Percentiles rank a stretch among this genome's conserved stretches.
These are phyloP conservation scores for Kwoniella heveanensis DNA, from an alignment of 768 basidiomycete species.

Conservation along the genomic window DNA sequence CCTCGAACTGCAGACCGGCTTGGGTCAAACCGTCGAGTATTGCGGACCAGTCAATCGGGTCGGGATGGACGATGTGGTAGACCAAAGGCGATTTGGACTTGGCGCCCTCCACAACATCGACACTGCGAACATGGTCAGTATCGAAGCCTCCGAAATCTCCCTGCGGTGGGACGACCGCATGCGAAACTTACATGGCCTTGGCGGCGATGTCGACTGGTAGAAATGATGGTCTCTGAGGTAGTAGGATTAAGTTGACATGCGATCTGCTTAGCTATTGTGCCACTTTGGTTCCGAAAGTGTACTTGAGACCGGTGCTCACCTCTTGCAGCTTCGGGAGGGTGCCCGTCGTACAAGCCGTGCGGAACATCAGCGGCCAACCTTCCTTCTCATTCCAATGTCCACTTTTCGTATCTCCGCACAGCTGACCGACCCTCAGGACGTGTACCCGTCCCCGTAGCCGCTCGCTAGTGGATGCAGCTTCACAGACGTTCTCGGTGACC, in stretches of 20 bases:
- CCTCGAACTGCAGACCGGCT: conserved; percentile 58
- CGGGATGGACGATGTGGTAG: conserved; percentile 58
- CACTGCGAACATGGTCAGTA: conserved; percentile 19
- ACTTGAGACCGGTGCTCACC: conserved; percentile 24
- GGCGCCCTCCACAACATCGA: conserved; percentile 55
- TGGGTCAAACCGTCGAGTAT: conserved; percentile 57
- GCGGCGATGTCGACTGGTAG: conserved; percentile 63
- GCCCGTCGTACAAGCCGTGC: conserved; percentile 45
- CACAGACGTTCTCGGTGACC: conserved; percentile 52
- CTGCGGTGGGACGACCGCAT: no score
- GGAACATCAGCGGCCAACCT: conserved; percentile 54
- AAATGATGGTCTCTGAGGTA: conserved; percentile 59
- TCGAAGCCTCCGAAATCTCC: no score
- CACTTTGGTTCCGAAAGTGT: no score
- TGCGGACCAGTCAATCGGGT: conserved; percentile 56
- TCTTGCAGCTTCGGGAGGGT: conserved; percentile 46
- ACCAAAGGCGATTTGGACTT: conserved; percentile 37
- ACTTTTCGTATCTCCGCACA: conserved; percentile 50
- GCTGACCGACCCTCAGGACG: conserved; percentile 50
- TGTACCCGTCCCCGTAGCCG: conserved; percentile 27
- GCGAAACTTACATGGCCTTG: conserved; percentile 55
- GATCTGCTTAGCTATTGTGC: not conserved
- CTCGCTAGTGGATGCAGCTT: conserved; percentile 22
- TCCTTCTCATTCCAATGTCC: conserved; percentile 56
- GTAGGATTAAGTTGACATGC: conserved; percentile 3